Base-by-base conservation (phyloP, 768 basidiomycete genomes). In the Rhodotorula kratochvilovae region DNA sequence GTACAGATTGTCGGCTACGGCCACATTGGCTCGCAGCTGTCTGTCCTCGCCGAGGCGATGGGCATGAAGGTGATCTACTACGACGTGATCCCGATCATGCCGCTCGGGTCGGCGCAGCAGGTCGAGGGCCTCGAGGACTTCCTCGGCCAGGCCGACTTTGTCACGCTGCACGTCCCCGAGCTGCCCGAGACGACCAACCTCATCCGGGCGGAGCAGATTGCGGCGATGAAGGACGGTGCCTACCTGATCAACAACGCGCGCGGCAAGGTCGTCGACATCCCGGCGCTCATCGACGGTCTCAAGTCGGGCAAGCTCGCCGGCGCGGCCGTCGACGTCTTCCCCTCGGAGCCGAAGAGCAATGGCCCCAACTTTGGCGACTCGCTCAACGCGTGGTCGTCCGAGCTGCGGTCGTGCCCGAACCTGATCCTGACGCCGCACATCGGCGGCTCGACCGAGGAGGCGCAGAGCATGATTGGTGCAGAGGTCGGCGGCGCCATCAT, bases 191-290 rank as follows among this genome's bases (percentile, higher is more conserved):
- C 96, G 45, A 89, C 86, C 81, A 90, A 95, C 79, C 89, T 99
- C 88, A 97, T 99, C 79, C 87, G 88, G 17, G 82, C 82, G 53
- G 81, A 83, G 50, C 85, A 98, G 80, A 84, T 99, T 45, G 82
- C 85, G n/a, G 83, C 87, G 80, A 98, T 98, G 95, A 98, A 97
- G 83, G 84, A 87, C 78, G 94, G 95, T 54, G 81, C 95, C 0
- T 99, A 96, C 82, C 86, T 99, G 74, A 90, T 99, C 81, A 99
- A 99, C 84, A 98, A 99, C 80, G 91, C 96, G 11, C 91, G 96
- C 71, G 96, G 96, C 61, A 88, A 85, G 75, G 94, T 98, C 59
- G 90, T 98, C 73, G 93, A 99, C 80, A 91, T 99, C 76, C 91
- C 91, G 35, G 92, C 92, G 3, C 85, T 99, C 73, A 85, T 94